Base-by-base conservation (phyloP, 106 monocot genomes). In the Ottelia alismoides region DNA sequence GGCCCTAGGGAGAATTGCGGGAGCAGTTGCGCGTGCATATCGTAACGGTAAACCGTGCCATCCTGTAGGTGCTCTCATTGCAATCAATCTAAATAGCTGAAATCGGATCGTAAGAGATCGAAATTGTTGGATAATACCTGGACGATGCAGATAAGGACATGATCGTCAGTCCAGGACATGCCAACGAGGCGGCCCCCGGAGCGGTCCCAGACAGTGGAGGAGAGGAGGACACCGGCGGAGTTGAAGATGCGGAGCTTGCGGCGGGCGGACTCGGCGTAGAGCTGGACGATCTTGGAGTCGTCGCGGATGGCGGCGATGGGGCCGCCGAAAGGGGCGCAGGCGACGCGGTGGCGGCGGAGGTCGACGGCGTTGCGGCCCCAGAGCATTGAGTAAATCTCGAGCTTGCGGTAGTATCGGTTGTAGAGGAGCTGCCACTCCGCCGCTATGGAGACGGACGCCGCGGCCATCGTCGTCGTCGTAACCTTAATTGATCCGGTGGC, bases 231-330 rank as follows among this genome's bases (percentile, higher is more conserved):
- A 48, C 85, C 96, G 26, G 96, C 44, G 57, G 88, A 82, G 59
- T 67, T 61, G 79, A 89, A 96, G 54, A 96, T 55, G 56, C 62
- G 85, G 66, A 96, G 96, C 50, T 69, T 59, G 55, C 85, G 85
- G 51, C 96, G 88, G 28, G 96, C 88, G 20, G 96, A 82, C 72
- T 96, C 96, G 44, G 85, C 67, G 56, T 60, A 60, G 53, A 96
- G 79, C 67, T 89, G 96, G 9, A 96, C 89, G 61, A 96, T 81
- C 76, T 96, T 96, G 50, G 96, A 89, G 54, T 96, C 96, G 64
- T 96, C 96, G 25, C 96, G 75, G 61, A 96, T 89, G 57, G 82
- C 82, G 29, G 96, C 96, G 76, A 89, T 77, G 19, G 89, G 96
- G 30, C 89, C 96, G 21, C 82, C 88, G 65, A 89, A 96, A 29